Percentiles rank a stretch among this genome's conserved stretches.
Conservation (phyloP, 192 early-diverging fungal species). For the Dispira parvispora region DNA sequence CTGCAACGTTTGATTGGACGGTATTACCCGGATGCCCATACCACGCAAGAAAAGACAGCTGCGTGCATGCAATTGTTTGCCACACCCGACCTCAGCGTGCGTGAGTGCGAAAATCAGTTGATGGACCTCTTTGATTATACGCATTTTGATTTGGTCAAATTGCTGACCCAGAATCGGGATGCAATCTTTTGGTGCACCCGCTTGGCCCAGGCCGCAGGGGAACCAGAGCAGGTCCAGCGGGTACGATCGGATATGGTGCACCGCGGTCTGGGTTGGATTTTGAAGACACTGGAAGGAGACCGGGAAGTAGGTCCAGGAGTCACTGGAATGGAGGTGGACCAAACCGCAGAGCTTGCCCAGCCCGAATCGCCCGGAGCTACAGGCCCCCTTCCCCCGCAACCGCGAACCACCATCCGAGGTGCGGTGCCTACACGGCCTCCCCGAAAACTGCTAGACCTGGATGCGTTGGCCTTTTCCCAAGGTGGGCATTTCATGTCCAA, state of each 20-base stretch:
- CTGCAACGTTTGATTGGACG: constrained; percentile 70
- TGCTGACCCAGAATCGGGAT: constrained; percentile 74
- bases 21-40: constrained; percentile 71
- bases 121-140: constrained; percentile 93
- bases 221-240: constrained; percentile 31
- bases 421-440: constrained; percentile 29
- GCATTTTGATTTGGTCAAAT: constrained; percentile 88
- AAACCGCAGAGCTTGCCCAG: constrained; percentile 18
- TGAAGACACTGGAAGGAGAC: constrained; percentile 50
- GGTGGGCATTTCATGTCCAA: constrained; percentile 98
- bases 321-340: constrained; percentile 46
- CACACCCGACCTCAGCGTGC: constrained; percentile 36
- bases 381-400: constrained; percentile 6
- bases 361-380: neutral
- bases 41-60: constrained; percentile 76
- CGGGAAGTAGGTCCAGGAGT: constrained; percentile 29
- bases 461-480: constrained; percentile 72
- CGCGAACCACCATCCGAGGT: constrained; percentile 13
- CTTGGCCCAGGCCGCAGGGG: constrained; percentile 53
- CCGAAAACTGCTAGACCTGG: constrained; percentile 58
- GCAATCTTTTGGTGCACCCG: constrained; percentile 82
- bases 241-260: constrained; percentile 56
- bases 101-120: constrained; percentile 91
- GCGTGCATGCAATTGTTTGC: constrained; percentile 56
- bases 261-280: constrained; percentile 47